Base-by-base conservation (phyloP, 2,329 filamentous ascomycete species). In the Laburnicola sp. region DNA sequence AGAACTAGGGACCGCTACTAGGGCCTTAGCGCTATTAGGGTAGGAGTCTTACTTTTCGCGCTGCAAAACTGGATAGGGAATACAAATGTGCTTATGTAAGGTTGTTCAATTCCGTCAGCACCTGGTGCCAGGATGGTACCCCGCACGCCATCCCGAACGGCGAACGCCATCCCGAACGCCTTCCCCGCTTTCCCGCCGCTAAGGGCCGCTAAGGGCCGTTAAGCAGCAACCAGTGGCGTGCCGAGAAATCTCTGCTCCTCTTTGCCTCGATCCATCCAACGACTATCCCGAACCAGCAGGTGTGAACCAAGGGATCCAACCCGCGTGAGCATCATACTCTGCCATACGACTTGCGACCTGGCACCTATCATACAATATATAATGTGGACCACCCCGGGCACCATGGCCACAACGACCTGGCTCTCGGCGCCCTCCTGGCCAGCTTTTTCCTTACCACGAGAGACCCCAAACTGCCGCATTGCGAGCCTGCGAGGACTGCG, bases 191-290 rank as follows among this genome's bases (percentile, higher is more conserved):
- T 11, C 11, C 30, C 30, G 11, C 30, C 30, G 7, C 30, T 11
- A 32, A 16, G 16, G 16, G 16, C 16, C 16, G 16, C 16, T 16
- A 16, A 16, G 16, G 16, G 16, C 31, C 16, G 43, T 34, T 34
- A 45, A 45, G 43, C 34, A 37, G 34, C 6, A 22, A 37, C 26
- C 8, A 11, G 4, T 9, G 32, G 21, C 45, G 36, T 36, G 50
- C 50, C 50, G 41, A 45, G 50, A 26, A 40, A 3, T 41, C 32
- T 52, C 48, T 27, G 25, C 22, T 42, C 16, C 16, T 30, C 21
- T n/a, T 26, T 16, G n/a, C 32, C 43, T 45, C 16, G 40, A 42
- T 40, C 21, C 26, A 4, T 22, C n/a, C 16, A 11, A 48, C 28
- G 22, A 16, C n/a, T 45, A 23, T 9, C 45, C 40, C 4, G 25